A percentile compares a stretch with the other conserved stretches of the same genome.
These are phyloP conservation scores for Tolypocladium paradoxum DNA, from an alignment of 2,329 filamentous ascomycete species.

Conservation along the genomic window DNA sequence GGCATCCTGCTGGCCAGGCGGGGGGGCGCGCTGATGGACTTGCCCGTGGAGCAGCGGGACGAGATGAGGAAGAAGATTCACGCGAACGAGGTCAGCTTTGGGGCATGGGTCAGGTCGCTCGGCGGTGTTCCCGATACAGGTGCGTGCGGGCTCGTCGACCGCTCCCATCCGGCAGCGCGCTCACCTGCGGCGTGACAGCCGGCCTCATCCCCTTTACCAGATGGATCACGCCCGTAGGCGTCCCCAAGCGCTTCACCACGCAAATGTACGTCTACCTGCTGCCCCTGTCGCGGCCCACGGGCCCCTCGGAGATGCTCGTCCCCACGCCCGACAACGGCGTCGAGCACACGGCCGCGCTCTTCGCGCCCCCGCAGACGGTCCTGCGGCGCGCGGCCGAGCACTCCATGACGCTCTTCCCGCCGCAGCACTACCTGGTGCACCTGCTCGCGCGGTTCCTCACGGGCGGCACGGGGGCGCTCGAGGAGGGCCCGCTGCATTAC, in stretches of 20 bases:
- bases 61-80: slow-evolving; percentile 60
- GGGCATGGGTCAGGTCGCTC: slow-evolving; percentile 47
- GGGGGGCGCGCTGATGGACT: slow-evolving; percentile 46
- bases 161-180: not conserved
- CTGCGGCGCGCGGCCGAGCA: slow-evolving; percentile 50
- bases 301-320: slow-evolving; percentile 41
- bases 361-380: slow-evolving; percentile 62
- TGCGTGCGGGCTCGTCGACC: slow-evolving; percentile 19
- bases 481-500: slow-evolving; percentile 23
- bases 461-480: slow-evolving; percentile 17
- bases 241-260: slow-evolving; percentile 74
- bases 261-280: slow-evolving; percentile 96
- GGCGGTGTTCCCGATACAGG: slow-evolving; percentile 56
- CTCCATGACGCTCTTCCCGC: slow-evolving; percentile 78
- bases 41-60: slow-evolving; percentile 51
- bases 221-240: slow-evolving; percentile 73
- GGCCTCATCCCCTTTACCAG: slow-evolving; percentile 72
- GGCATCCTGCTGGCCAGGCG: slow-evolving; percentile 66
- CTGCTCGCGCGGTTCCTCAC: slow-evolving; percentile 44
- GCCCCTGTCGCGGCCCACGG: slow-evolving; percentile 37
- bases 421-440: slow-evolving; percentile 67
- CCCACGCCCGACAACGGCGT: slow-evolving; percentile 61
- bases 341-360: slow-evolving; percentile 63
- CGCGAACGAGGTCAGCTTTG: slow-evolving; percentile 51
- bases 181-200: slow-evolving; percentile 26